A percentile compares a stretch with the other conserved stretches of the same genome.
phyloP scores from a whole-genome alignment of 2,329 filamentous ascomycete genomes.

The Fusarium anguioides region DNA sequence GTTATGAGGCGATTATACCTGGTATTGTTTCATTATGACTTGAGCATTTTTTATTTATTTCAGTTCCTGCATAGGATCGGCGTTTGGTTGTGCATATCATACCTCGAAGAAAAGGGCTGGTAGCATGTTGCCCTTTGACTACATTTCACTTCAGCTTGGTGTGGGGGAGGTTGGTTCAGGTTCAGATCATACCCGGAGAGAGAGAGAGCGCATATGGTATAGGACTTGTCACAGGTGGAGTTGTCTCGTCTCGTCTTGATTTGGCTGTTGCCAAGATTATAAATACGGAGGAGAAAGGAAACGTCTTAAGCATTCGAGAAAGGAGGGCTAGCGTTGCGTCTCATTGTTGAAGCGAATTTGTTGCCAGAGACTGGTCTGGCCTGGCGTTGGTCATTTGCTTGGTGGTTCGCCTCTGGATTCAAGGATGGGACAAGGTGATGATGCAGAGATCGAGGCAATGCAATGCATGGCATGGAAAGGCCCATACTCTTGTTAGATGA shows the following conservation, averaged over 20 bases:
- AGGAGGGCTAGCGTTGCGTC: conserved; percentile 21
- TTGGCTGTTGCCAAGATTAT: conserved; percentile 29
- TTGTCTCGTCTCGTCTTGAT: conserved; percentile 27
- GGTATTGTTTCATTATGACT: conserved; percentile 37
- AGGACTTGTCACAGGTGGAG: conserved; percentile 42
- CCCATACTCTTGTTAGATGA: conserved; percentile 38
- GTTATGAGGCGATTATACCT: conserved; percentile 36
- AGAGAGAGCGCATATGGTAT: no score
- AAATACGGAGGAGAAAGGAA: conserved; percentile 20
- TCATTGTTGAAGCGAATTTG: conserved; percentile 20
- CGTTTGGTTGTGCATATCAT: conserved; percentile 44
- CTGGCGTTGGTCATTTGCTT: conserved; percentile 3
- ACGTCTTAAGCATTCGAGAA: conserved; percentile 33
- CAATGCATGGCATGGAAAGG: conserved; percentile 11
- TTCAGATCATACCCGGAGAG: conserved; percentile 46
- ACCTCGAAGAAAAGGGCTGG: conserved; percentile 35
- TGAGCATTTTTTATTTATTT: conserved; percentile 32
- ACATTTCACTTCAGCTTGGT: conserved; percentile 12
- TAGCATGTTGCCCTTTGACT: conserved; percentile 34
- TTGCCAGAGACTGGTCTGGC: conserved; percentile 15
- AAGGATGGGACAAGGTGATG: background rate
- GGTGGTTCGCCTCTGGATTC: background rate
- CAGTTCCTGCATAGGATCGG: conserved; percentile 45
- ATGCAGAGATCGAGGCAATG: conserved; percentile 18
- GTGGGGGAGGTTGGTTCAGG: conserved; percentile 25